Conservation (phyloP, 257 asterid genomes). For the Fraxinus americana region DNA sequence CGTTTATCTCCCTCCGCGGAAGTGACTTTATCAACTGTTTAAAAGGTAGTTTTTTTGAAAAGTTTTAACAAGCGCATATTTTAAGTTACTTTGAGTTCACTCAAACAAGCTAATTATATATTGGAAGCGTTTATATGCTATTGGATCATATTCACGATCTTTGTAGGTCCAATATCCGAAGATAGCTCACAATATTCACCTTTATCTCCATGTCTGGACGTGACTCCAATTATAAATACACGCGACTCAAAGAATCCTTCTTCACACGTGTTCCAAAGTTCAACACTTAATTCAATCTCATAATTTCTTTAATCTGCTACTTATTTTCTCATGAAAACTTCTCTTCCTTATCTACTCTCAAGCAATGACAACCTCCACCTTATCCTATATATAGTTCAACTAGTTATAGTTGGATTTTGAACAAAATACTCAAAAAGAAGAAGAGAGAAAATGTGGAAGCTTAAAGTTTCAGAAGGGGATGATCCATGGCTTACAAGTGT, state of each 20-base stretch:
- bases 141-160: background rate
- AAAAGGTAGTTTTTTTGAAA: too few species aligned
- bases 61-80: too few species aligned
- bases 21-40: background rate
- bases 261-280: too few species aligned
- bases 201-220: background rate
- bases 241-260: too few species aligned
- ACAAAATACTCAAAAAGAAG: background rate
- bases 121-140: background rate
- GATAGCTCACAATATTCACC: background rate
- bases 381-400: background rate
- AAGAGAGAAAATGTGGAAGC: conserved; percentile 45
- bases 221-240: background rate
- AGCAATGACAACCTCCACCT: background rate
- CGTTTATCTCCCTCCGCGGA: background rate
- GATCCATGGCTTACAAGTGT: conserved; percentile 48
- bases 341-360: background rate
- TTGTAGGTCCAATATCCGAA: background rate
- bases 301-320: too few species aligned
- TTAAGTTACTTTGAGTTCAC: too few species aligned
- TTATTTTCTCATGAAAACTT: background rate
- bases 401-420: background rate
- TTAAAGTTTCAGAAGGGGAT: conserved; percentile 35
- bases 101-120: background rate
- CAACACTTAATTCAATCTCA: too few species aligned